Base-by-base conservation (phyloP, 805 yeast genomes). In the Wickerhamiella spandovensis region DNA sequence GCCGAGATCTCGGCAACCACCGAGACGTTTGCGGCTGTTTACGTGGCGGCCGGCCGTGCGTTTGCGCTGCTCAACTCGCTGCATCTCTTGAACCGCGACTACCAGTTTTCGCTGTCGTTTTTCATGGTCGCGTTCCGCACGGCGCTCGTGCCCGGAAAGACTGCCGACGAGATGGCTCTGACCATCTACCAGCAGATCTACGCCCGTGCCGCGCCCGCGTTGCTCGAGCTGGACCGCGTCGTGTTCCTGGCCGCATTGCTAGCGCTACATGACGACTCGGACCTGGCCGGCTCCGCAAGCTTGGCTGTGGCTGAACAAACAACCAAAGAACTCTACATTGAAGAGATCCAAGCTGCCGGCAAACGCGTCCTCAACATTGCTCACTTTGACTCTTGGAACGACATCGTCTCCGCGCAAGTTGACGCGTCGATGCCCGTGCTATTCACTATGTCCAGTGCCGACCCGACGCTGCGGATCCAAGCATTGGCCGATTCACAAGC, bases 371-470 rank as follows among this genome's bases (percentile, higher is more conserved):
- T 23, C n/a, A 20, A 17, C 7, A 23, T 24, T 15, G 5, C 32
- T 6, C 37, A 32, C 39, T 21, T 5, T 9, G 23, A 13, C 10
- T 3, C 20, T 22, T 44, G 46, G 46, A 12, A 13, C 12, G 38
- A 44, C 50, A 44, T 49, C 48, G 2, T 51, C 53, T 4, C 15
- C 46, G 1, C 8, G 62, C 56, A 5, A 76, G 30, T 25, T 13
- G 15, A n/a, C 15, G 37, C 46, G 15, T n/a, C 24, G 5, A 18
- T 79, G 1, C 59, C 83, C 1, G 62, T 84, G 17, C 55, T 85
- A 23, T 75, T 80, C 21, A 74, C 82, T 0, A 72, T 78, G 5
- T 74, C 74, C 24, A 84, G 84, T 2, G 72, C 68, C 52, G 97
- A 89, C 64, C 80, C 90, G 0, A 74, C 83, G 0, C 70, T 69